Evolutionary conservation across 2,329 filamentous ascomycete genomes (phyloP).

Genomic region (Celoporthe dispersa): DNA sequence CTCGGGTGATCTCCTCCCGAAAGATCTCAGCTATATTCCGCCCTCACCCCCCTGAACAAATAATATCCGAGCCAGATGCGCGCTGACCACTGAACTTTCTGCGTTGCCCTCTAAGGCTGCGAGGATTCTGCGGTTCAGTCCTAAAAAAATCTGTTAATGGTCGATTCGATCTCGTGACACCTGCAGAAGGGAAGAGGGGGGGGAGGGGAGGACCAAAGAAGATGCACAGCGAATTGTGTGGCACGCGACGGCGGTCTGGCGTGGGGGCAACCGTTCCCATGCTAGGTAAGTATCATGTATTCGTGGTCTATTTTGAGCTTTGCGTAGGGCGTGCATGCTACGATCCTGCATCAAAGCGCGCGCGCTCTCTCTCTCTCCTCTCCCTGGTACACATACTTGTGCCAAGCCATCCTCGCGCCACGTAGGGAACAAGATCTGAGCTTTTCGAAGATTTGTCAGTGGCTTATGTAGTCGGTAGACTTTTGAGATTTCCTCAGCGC

Average conservation of each 20-base stretch:
- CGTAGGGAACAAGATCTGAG: not conserved
- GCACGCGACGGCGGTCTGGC: not conserved
- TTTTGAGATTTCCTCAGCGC: not conserved
- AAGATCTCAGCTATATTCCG: not conserved
- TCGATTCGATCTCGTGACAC: slow-evolving; percentile 11
- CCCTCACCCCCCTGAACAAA: not conserved
- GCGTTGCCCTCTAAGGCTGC: not conserved
- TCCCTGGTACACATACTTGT: not conserved
- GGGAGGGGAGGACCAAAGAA: slow-evolving; percentile 32
- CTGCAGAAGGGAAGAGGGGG: slow-evolving; percentile 32
- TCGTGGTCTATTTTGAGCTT: not conserved
- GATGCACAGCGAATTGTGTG: not conserved
- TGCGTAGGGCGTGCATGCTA: not conserved
- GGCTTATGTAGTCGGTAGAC: too few relatives aligned
- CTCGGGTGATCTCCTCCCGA: not conserved
- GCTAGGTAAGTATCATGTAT: not conserved
- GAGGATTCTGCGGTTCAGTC: not conserved
- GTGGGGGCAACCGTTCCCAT: not conserved
- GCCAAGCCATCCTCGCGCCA: not conserved
- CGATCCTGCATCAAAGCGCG: too few relatives aligned
- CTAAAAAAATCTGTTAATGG: not conserved
- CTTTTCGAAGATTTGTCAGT: too few relatives aligned
- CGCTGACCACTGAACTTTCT: not conserved
- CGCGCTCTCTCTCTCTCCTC: not conserved
- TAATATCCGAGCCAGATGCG: not conserved